Evolutionary conservation across 2,329 filamentous ascomycete species (phyloP).

Genomic region (Penicillium brevicompactum): DNA sequence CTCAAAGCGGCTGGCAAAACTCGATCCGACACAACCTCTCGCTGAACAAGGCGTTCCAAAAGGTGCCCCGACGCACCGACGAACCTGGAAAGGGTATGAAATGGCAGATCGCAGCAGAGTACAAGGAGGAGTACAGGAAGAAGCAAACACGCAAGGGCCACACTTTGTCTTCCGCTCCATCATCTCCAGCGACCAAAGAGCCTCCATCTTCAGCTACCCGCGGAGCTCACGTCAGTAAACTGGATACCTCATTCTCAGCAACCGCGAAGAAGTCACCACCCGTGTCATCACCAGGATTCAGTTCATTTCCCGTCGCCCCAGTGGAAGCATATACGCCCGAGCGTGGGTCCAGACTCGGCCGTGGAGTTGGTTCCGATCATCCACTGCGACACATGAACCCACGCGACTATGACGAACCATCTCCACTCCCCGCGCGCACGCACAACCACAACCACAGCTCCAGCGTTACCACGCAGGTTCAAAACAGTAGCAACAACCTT

Average conservation of each 20-base stretch:
- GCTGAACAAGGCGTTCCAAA: conserved; percentile 90
- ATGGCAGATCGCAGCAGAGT: conserved; percentile 87
- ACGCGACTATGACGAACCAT: conserved; percentile 45
- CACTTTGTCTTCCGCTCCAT: conserved; percentile 48
- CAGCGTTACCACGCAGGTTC: conserved; percentile 21
- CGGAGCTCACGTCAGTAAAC: conserved; percentile 33
- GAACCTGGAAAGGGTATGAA: conserved; percentile 99
- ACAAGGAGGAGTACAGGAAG: conserved; percentile 83
- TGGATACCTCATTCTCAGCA: conserved; percentile 45
- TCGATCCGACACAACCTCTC: conserved; percentile 97
- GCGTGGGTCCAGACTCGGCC: conserved; percentile 43
- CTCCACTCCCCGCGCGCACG: conserved; percentile 42
- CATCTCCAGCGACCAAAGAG: conserved; percentile 49
- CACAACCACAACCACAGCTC: conserved; percentile 31
- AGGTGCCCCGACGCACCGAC: conserved; percentile 87
- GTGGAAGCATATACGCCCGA: conserved; percentile 52
- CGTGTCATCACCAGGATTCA: conserved; percentile 43
- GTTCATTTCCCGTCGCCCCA: conserved; percentile 44
- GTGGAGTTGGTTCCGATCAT: conserved; percentile 32
- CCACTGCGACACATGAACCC: conserved; percentile 34
- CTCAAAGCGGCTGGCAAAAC: conserved; percentile 92
- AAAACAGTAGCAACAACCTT: conserved; percentile 28
- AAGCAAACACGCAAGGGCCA: conserved; percentile 54
- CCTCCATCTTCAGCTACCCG: conserved; percentile 37
- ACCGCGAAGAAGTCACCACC: conserved; percentile 40